Conservation (phyloP, 805 yeast genomes). For the Saccharomycopsis oosterbeekiorum region DNA sequence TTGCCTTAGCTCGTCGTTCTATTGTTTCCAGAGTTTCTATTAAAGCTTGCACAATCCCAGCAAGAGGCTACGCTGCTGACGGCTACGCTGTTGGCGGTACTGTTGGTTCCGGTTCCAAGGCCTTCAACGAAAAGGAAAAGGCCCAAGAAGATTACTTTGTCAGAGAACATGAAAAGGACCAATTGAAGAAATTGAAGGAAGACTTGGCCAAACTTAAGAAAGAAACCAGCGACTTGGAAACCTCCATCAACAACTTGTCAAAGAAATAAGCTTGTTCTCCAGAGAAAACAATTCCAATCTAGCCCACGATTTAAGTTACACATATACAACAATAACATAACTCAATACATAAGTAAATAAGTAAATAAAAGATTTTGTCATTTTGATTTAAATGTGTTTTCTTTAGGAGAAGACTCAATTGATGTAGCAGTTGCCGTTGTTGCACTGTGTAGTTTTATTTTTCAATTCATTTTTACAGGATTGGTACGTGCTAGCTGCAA, state of each 20-base stretch:
- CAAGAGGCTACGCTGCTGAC: conserved; percentile 10
- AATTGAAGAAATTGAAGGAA: conserved; percentile 17
- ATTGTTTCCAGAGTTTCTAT: neutral
- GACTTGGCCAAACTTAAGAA: conserved; percentile 16
- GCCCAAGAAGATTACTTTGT: conserved; percentile 17
- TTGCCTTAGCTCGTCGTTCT: conserved; percentile 11
- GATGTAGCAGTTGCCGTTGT: no score
- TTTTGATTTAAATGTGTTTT: neutral
- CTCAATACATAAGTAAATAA: neutral
- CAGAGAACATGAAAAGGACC: conserved; percentile 18
- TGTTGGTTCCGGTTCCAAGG: conserved; percentile 17
- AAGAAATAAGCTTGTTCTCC: neutral
- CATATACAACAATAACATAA: neutral
- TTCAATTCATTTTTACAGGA: no score
- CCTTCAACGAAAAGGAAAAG: conserved; percentile 18
- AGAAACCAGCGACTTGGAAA: conserved; percentile 15
- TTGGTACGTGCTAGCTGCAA: no score
- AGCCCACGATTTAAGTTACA: neutral
- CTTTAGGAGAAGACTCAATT: no score
- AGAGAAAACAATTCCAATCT: neutral
- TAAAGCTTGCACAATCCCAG: conserved; percentile 2
- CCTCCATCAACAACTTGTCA: conserved; percentile 11
- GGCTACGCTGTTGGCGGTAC: conserved; percentile 14
- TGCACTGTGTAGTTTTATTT: no score
- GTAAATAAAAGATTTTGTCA: neutral